phyloP scores from a whole-genome alignment of 345 rosid species.

The Salix koriyanagi region DNA sequence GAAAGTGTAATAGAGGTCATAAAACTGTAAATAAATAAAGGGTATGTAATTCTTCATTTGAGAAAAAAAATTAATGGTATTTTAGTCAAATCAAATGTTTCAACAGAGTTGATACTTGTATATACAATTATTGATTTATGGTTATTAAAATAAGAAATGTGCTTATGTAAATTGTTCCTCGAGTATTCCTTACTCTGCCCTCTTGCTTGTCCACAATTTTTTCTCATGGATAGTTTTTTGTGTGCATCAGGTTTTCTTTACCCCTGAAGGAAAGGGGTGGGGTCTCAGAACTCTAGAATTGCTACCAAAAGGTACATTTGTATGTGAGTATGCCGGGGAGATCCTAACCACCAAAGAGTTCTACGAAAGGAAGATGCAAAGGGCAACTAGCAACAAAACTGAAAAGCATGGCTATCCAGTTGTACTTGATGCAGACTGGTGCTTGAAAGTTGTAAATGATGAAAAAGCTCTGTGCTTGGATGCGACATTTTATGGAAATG shows the following conservation, averaged over 20 bases:
- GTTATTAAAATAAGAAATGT: not conserved
- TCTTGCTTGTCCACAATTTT: not conserved
- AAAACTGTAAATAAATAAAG: not conserved
- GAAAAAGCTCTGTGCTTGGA: slow-evolving; percentile 87
- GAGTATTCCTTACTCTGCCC: not conserved
- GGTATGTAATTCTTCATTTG: too few species aligned
- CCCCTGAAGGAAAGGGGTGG: slow-evolving; percentile 76
- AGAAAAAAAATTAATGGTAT: too few species aligned
- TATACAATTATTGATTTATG: not conserved
- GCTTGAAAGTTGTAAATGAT: slow-evolving; percentile 54
- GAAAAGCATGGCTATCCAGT: slow-evolving; percentile 57
- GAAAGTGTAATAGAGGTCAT: not conserved
- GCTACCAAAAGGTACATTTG: slow-evolving; percentile 85
- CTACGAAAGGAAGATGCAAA: slow-evolving; percentile 46
- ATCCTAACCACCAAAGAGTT: slow-evolving; percentile 69
- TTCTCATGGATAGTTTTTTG: slow-evolving; percentile 7
- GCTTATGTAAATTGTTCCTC: not conserved
- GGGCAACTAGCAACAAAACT: slow-evolving; percentile 13
- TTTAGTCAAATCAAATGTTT: too few species aligned
- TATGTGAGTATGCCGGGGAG: slow-evolving; percentile 87
- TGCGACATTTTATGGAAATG: slow-evolving; percentile 70
- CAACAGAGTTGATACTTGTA: too few species aligned
- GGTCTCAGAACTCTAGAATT: slow-evolving; percentile 73
- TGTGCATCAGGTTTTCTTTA: slow-evolving; percentile 63
- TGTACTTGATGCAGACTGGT: slow-evolving; percentile 83